Evolutionary conservation across 2,329 filamentous ascomycete species (phyloP), one percentile per base, ranked within the genome.

Genomic region (Dothistroma pini): DNA sequence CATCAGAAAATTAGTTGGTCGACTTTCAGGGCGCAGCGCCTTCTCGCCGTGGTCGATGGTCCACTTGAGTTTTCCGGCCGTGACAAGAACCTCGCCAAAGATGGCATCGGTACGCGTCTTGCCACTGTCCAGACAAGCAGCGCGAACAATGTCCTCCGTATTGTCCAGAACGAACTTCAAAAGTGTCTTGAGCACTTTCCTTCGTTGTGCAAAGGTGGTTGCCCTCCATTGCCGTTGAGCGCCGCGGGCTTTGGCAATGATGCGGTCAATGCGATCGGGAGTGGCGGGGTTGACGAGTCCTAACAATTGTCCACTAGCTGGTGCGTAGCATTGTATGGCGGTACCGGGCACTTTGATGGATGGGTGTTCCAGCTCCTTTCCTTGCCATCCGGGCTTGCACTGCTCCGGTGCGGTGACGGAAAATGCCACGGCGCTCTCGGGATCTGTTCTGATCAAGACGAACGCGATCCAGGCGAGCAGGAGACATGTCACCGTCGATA

Each of bases 61-160:
- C 95, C 95, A 99, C 72, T 90, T 88, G 62, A 99, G 83, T 80
- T 96, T 97, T 81, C 97, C 95, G 0, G 85, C 87, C 7, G 95
- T 97, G 48, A 97, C 92, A 58, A 99, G 82, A 65, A 97, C 93
- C 81, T 99, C 95, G 56, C 95, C 95, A 59, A 99, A 87, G 68
- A 90, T 88, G 0, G 93, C 95, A 77, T 99, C 95, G 44, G 97
- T 87, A 80, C 93, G 90, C 1, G 96, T 97, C 82, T 99, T 99
- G 65, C 95, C 95, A 48, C 91, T 96, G 77, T 99, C 95, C 38
- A 96, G 82, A 71, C 91, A 96, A 54, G 93, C 93, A 32, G 91
- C 86, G 16, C 86, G 84, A 70, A 91, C 93, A 69, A 99, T 96
- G 29, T 88, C 83, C 66, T 93, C 89, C 74, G 97, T 92, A 73